Base-by-base conservation (phyloP, 2,329 filamentous ascomycete genomes). In the Diaporthe citrichinensis region DNA sequence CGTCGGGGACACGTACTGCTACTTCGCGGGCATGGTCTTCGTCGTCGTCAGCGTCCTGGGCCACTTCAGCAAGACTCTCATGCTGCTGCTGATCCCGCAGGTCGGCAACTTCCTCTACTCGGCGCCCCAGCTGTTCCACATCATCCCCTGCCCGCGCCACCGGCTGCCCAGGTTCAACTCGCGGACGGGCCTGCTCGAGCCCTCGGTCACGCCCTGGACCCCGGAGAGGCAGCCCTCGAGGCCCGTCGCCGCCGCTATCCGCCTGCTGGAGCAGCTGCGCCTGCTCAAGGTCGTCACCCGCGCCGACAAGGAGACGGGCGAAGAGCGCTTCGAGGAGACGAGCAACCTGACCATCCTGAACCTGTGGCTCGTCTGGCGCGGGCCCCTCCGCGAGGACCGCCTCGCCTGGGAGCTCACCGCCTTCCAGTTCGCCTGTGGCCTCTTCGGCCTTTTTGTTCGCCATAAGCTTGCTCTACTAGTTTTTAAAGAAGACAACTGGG, bases 1-100 rank as follows among this genome's bases (percentile, higher is more conserved):
- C 81, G 96, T 98, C 14, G 97, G 97, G 74, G 97, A 99, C 85
- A 99, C 97, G 5, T 99, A 98, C 89, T 99, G 97, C 89, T 99
- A 99, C 86, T 98, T 99, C 84, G 97, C 97, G 0, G 97, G 97
- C 79, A 99, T 99, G 95, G 94, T 98, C 53, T 99, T 99, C 83
- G 97, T 96, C 72, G 96, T 98, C 59, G 97, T 98, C 78, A 95
- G 95, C 78, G 98, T 99, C 81, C 90, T 98, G 71, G 97, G 97
- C 34, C 97, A 99, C 86, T 99, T 99, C 87, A 97, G 94, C 87
- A 99, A 99, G 86, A 99, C 97, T 0, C 90, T 99, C 61, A 90
- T 98, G 74, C 90, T 99, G 69, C 89, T 99, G 12, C 93, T 99
- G 79, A 89, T 98, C 53, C 97, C 97, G 20, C 97, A 99, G 86